Conservation (phyloP, 2,329 filamentous ascomycete species). For the Sporothrix dimorphospora region DNA sequence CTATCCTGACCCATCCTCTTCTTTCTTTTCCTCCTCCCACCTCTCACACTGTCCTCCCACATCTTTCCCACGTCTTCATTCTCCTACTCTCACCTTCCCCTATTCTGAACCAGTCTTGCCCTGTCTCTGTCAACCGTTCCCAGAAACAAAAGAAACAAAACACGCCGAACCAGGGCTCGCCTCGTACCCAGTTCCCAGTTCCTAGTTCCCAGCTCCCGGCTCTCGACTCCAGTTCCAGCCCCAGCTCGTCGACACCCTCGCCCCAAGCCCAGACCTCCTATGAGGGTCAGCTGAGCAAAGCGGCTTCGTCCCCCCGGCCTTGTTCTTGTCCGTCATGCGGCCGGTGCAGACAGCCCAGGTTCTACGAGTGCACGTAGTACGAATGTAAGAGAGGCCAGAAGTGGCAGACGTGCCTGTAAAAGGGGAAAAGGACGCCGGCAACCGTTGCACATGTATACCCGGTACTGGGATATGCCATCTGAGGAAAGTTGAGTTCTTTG, state of each 20-base stretch:
- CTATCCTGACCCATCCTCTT: background rate
- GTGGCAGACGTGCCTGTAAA: background rate
- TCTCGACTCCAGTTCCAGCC: background rate
- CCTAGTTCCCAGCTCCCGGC: background rate
- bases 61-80: background rate
- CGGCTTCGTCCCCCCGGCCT: slow-evolving; percentile 14
- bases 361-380: slow-evolving; percentile 11
- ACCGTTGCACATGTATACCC: slow-evolving; percentile 11
- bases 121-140: background rate
- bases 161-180: background rate
- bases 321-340: slow-evolving; percentile 21
- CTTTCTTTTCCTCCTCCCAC: background rate
- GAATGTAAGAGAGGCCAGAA: background rate
- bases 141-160: slow-evolving; percentile 15
- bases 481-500: background rate
- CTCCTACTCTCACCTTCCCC: background rate
- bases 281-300: slow-evolving; percentile 21
- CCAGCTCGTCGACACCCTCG: background rate
- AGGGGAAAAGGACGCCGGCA: background rate
- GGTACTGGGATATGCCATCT: background rate
- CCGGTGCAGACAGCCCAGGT: slow-evolving; percentile 6
- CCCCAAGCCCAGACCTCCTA: background rate
- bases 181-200: background rate
- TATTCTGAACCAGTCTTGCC: slow-evolving; percentile 3
- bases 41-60: background rate